A percentile compares a stretch with the other conserved stretches of the same genome.
Conservation (phyloP, 768 basidiomycete genomes). For the Naganishia antarctica region DNA sequence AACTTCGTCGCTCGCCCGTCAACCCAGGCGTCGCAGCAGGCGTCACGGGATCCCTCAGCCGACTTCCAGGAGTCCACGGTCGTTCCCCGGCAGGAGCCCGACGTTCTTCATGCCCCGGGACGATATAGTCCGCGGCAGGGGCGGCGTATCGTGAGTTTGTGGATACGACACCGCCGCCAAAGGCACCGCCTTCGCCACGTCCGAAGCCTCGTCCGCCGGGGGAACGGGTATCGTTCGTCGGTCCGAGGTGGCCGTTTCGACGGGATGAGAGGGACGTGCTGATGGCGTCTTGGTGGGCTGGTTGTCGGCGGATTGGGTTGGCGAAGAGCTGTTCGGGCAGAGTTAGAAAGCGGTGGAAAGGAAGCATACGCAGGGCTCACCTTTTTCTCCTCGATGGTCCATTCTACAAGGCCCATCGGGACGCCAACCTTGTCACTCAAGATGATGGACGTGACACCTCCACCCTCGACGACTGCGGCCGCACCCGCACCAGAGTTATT, state of each 20-base stretch:
- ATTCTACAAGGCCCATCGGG: slow-evolving; percentile 71
- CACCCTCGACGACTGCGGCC: slow-evolving; percentile 42
- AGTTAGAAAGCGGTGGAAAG: slow-evolving; percentile 30
- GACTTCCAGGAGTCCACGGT: slow-evolving; percentile 11
- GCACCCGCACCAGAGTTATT: slow-evolving; percentile 19
- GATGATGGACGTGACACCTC: slow-evolving; percentile 51
- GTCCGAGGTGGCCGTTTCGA: slow-evolving; percentile 54
- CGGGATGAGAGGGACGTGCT: slow-evolving; percentile 60
- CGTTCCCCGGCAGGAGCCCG: slow-evolving; percentile 10
- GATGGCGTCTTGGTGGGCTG: slow-evolving; percentile 78
- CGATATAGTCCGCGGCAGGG: slow-evolving; percentile 32
- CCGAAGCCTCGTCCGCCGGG: slow-evolving; percentile 38
- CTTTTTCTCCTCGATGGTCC: slow-evolving; percentile 81
- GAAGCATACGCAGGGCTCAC: slow-evolving; percentile 52
- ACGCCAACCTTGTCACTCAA: slow-evolving; percentile 69
- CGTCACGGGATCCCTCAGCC: slow-evolving; percentile 5
- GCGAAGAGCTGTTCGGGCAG: slow-evolving; percentile 62
- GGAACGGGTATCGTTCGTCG: slow-evolving; percentile 1
- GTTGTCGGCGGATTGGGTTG: slow-evolving; percentile 64
- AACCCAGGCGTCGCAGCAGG: slow-evolving; percentile 5
- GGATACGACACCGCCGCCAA: slow-evolving; percentile 39
- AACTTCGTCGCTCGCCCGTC: slow-evolving; percentile 17
- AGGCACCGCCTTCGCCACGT: slow-evolving; percentile 45
- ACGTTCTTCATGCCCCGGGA: slow-evolving; percentile 34
- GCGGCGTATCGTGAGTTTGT: slow-evolving; percentile 30